Base-by-base conservation (phyloP, 352 stramenopile species). In the Nothophytophthora sp. region DNA sequence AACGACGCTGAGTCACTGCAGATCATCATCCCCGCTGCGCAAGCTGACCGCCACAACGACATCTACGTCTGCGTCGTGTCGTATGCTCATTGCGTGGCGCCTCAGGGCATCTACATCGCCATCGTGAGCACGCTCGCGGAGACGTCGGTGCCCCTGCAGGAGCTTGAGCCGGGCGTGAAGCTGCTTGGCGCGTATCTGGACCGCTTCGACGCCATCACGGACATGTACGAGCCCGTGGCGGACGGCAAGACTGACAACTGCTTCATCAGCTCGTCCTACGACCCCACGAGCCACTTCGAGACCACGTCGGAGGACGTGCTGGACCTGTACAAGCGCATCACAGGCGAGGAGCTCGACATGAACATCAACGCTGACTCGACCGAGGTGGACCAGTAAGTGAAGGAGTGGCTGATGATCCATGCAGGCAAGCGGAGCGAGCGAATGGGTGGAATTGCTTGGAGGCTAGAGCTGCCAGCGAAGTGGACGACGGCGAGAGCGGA, bases 51-150 rank as follows among this genome's bases (percentile, higher is more conserved):
- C 60, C 75, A 88, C 37, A 97, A 99, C 76, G 98, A 99, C 73
- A 98, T 99, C 50, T 99, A 99, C 80, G 94, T 99, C 23, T 98
- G 90, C 60, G 91, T 98, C 34, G 84, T 99, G 48, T 98, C 93
- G 39, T 88, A 90, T 53, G 81, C 87, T 15, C 95, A 99, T 68
- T 92, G 95, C 43, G 96, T 99, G 30, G 91, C 95, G 19, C 90
- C 96, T 10, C 85, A 91, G 66, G 97, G 97, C 56, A 98, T 98
- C 67, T 99, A 99, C 73, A 93, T 99, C 52, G 97, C 96, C 35
- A 99, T 99, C 61, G 96, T 99, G 38, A 98, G 92, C 28, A 99
- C 97, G 22, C 95, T 97, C 11, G 96, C 97, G 5, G 97, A 99
- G 81, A 99, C 96, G 5, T 73, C 73, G 53, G 84, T 99, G 50